Base-by-base conservation (phyloP, 2,329 filamentous ascomycete species). In the Saccharata proteae region DNA sequence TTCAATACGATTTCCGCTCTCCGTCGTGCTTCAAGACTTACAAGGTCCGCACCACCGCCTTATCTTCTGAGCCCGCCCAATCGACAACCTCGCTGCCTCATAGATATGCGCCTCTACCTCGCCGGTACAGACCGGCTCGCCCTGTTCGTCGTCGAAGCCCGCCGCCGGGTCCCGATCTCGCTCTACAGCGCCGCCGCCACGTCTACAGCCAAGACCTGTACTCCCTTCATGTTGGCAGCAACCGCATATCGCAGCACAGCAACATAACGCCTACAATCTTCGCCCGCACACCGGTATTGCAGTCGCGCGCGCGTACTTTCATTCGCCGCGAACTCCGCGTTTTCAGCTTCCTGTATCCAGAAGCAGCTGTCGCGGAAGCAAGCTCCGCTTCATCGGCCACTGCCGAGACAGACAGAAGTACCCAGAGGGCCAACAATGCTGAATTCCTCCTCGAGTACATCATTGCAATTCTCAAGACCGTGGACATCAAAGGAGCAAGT, bases 381-480 rank as follows among this genome's bases (percentile, higher is more conserved):
- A 17, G 39, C 2, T 34, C 43, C 4, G 38, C 43, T 5, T 27
- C 30, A 17, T 43, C 31, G 3, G 36, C 43, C 3, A 47, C 48
- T 12, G 52, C 48, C 6, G 7, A 21, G 12, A 9, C 7, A 8
- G 8, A 6, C 37, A 18, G 47, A 49, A 35, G 24, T 12, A 52
- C 49, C 29, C 59, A 68, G 21, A 58, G 71, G 23, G 68, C 68
- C 4, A 77, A 71, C 41, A 88, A 86, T 45, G 72, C 79, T 6
- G 85, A 93, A 47, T 93, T 86, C 39, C 55, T 94, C 8, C 67
- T 94, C 7, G 82, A 92, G 46, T 93, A 92, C 51, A 73, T 93
- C 32, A 58, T 94, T 23, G 79, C 80, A 7, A 80, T 94, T 14
- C 58, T 94, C 36, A 86, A 82, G 51, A 82, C 75, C 1, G 73